A percentile compares a stretch with the other conserved stretches of the same genome.
phyloP scores from a whole-genome alignment of 768 basidiomycete species.

The Clavulina sp. region DNA sequence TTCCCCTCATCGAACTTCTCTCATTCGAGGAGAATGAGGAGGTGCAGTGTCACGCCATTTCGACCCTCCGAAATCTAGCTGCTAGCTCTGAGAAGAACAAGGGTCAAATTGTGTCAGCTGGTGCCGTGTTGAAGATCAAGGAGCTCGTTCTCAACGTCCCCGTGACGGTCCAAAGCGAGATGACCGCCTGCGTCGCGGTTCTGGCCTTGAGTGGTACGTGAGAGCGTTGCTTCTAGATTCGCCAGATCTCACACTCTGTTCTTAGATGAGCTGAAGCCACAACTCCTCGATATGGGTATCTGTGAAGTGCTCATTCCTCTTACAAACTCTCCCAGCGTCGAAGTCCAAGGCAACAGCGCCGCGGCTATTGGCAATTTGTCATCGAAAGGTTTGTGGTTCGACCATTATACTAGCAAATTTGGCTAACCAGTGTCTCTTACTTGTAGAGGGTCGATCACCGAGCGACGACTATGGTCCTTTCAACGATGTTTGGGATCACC shows the following conservation, averaged over 20 bases:
- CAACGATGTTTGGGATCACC: conserved; percentile 95
- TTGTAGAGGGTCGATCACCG: conserved; percentile 54
- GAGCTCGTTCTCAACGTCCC: conserved; percentile 90
- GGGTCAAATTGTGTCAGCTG: conserved; percentile 91
- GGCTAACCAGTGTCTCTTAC: not conserved
- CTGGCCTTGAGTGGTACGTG: conserved; percentile 79
- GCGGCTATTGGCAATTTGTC: conserved; percentile 95
- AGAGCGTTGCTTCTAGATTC: conserved; percentile 1
- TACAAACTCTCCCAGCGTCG: conserved; percentile 88
- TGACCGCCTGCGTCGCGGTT: conserved; percentile 98
- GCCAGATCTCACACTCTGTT: not conserved
- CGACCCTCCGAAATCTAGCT: conserved; percentile 87
- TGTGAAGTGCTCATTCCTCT: conserved; percentile 94
- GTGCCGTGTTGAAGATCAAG: conserved; percentile 92
- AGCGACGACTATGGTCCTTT: conserved; percentile 91
- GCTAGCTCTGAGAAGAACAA: conserved; percentile 98
- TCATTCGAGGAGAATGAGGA: conserved; percentile 99
- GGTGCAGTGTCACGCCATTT: conserved; percentile 98
- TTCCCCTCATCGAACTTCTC: conserved; percentile 86
- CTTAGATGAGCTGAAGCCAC: conserved; percentile 91
- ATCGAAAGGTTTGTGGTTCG: conserved; percentile 57
- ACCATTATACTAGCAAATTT: not conserved
- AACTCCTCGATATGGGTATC: conserved; percentile 94
- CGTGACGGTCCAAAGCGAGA: conserved; percentile 94
- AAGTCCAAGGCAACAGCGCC: conserved; percentile 97